phyloP scores from a whole-genome alignment of 2,329 filamentous ascomycete genomes.

The Sclerotinia spermophila region DNA sequence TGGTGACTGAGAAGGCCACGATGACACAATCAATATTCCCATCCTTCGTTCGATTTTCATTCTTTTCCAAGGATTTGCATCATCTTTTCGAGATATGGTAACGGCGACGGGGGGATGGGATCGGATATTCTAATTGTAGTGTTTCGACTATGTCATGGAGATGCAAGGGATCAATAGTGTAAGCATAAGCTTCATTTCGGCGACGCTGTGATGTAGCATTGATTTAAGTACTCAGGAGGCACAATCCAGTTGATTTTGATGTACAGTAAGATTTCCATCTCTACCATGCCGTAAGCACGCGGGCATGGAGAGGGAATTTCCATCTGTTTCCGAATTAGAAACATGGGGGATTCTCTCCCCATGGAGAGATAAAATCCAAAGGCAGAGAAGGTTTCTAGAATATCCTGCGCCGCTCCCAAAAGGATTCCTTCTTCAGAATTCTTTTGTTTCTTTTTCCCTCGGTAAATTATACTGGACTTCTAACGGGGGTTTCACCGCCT shows the following conservation, averaged over 20 bases:
- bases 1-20: conserved; percentile 8
- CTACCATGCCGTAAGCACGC: conserved; percentile 14
- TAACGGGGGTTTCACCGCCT: conserved; percentile 11
- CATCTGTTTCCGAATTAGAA: conserved; percentile 9
- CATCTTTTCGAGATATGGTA: neutral
- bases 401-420: conserved; percentile 10
- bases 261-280: neutral
- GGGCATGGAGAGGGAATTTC: neutral
- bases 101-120: neutral
- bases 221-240: conserved; percentile 6
- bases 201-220: conserved; percentile 11
- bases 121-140: neutral
- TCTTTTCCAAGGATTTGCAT: neutral
- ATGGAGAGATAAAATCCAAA: neutral
- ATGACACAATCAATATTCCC: conserved; percentile 2
- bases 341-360: neutral
- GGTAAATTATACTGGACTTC: neutral
- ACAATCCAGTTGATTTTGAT: conserved; percentile 16
- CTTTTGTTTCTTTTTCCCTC: neutral
- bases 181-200: conserved; percentile 17
- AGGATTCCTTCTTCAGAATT: neutral
- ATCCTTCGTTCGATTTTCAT: conserved; percentile 8
- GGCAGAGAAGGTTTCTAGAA: conserved; percentile 8
- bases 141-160: neutral
- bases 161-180: conserved; percentile 10